Evolutionary conservation across 306 rosid species (phyloP).

Genomic region (Mimosa pudica): DNA sequence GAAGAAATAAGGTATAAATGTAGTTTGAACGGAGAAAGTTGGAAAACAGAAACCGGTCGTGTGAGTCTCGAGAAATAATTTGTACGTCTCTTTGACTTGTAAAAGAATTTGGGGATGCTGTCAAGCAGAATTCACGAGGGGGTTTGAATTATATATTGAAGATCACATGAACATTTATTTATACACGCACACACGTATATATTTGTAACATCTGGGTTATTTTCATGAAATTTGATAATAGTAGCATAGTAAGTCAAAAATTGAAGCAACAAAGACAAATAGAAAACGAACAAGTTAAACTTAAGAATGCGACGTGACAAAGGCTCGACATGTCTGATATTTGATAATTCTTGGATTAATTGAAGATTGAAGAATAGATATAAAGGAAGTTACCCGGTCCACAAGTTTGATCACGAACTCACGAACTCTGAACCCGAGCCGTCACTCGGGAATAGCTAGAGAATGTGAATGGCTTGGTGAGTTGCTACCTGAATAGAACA

Average conservation of each 20-base stretch:
- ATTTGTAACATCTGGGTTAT: not conserved
- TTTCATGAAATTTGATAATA: not conserved
- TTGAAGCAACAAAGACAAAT: not conserved
- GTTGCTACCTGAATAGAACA: too few relatives aligned
- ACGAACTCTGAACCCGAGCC: too few relatives aligned
- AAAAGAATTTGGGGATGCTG: not conserved
- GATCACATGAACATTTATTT: conserved; percentile 8
- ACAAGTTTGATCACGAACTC: too few relatives aligned
- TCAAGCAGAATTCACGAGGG: not conserved
- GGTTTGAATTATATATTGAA: conserved; percentile 30
- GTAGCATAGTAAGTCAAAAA: too few relatives aligned
- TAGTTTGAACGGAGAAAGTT: conserved; percentile 38
- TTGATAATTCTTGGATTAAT: not conserved
- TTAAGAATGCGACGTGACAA: not conserved
- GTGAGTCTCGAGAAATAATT: conserved; percentile 21
- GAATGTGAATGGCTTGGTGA: too few relatives aligned
- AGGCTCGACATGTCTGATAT: not conserved
- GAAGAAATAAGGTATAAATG: not conserved
- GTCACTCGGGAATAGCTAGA: too few relatives aligned
- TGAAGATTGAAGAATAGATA: not conserved
- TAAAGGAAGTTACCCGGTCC: too few relatives aligned
- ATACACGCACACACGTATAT: not conserved
- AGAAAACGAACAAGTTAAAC: not conserved
- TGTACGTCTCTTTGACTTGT: conserved; percentile 39
- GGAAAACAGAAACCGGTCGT: not conserved